These are phyloP conservation scores for Saturnispora sanitii DNA, from an alignment of 805 yeast species.

Conservation along the genomic window DNA sequence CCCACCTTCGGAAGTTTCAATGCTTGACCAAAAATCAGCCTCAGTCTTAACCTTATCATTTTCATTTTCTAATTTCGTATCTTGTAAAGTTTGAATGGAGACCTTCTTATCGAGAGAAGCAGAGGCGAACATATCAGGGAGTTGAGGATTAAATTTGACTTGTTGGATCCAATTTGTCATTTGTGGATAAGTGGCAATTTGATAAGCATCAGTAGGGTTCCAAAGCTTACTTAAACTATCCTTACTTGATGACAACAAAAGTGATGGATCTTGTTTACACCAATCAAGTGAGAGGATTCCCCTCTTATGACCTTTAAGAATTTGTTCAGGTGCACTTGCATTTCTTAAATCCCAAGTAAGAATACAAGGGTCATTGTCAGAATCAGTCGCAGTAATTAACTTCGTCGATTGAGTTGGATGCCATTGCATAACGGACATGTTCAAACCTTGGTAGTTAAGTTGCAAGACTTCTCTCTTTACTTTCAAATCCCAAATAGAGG, in stretches of 20 bases:
- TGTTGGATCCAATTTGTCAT: slow-evolving; percentile 91
- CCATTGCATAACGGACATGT: slow-evolving; percentile 82
- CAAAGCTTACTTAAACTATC: slow-evolving; percentile 83
- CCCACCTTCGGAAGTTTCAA: slow-evolving; percentile 56
- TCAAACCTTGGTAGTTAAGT: slow-evolving; percentile 63
- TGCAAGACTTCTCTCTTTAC: slow-evolving; percentile 83
- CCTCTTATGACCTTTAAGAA: slow-evolving; percentile 70
- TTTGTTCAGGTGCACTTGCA: slow-evolving; percentile 77
- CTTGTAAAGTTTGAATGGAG: slow-evolving; percentile 78
- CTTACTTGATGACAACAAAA: slow-evolving; percentile 83
- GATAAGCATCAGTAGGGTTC: slow-evolving; percentile 72
- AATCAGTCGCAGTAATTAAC: slow-evolving; percentile 78
- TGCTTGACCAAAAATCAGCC: slow-evolving; percentile 78
- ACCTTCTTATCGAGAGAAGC: slow-evolving; percentile 84
- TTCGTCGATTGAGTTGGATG: slow-evolving; percentile 85
- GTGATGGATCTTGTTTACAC: slow-evolving; percentile 73
- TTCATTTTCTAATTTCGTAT: slow-evolving; percentile 57
- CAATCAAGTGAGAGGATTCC: slow-evolving; percentile 90
- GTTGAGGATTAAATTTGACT: slow-evolving; percentile 74
- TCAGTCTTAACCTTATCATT: slow-evolving; percentile 39
- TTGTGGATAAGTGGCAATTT: slow-evolving; percentile 81
- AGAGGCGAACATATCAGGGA: slow-evolving; percentile 84
- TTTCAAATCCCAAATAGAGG: slow-evolving; percentile 91
- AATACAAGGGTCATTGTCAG: slow-evolving; percentile 70
- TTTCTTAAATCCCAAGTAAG: slow-evolving; percentile 92